A percentile compares a stretch with the other conserved stretches of the same genome.
phyloP scores from a whole-genome alignment of 306 rosid species.

The Fragaria nilgerrensis region DNA sequence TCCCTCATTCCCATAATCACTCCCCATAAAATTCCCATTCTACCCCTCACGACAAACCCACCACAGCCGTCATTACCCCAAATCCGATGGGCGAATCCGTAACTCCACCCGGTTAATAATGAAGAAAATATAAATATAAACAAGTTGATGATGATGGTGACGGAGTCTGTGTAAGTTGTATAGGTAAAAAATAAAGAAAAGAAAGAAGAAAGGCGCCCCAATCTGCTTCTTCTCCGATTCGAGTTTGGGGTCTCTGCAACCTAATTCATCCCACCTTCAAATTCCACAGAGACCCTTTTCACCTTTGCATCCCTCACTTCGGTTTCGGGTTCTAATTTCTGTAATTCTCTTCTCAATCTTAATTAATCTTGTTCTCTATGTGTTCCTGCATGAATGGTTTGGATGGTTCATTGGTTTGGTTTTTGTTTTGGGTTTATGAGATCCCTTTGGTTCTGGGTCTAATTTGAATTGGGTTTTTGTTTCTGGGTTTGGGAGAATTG shows the following conservation, averaged over 20 bases:
- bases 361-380: neutral
- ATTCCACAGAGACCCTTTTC: slow-evolving; percentile 13
- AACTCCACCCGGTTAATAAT: neutral
- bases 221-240: neutral
- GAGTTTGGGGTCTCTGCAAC: slow-evolving; percentile 10
- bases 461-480: neutral
- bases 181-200: neutral
- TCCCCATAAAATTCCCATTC: neutral
- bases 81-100: neutral
- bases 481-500: slow-evolving; percentile 5
- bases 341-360: neutral
- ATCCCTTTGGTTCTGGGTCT: slow-evolving; percentile 2
- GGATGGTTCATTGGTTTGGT: neutral
- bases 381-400: neutral
- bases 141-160: neutral
- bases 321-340: neutral
- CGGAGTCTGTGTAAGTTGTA: neutral
- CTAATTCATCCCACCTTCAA: neutral
- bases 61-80: neutral
- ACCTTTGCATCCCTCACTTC: neutral
- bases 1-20: neutral
- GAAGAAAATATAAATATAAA: neutral
- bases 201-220: neutral
- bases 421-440: neutral
- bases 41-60: neutral